Conservation (phyloP, 805 yeast species). For the Starmerella potacharoeniae region DNA sequence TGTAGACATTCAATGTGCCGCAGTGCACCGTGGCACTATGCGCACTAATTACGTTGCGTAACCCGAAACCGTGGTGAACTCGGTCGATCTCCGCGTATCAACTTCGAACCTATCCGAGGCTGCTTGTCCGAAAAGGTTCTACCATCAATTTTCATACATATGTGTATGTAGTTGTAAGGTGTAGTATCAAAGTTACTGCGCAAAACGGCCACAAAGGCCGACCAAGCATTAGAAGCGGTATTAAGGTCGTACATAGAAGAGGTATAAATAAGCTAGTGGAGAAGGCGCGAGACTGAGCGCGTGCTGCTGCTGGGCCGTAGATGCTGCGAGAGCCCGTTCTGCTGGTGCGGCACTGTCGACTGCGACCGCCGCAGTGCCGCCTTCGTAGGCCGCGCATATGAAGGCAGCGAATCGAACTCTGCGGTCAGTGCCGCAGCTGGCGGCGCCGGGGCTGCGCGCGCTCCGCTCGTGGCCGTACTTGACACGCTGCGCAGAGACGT, state of each 20-base stretch:
- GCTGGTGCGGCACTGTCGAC: conserved; percentile 7
- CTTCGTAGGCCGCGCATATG: conserved; percentile 22
- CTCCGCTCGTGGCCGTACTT: neutral
- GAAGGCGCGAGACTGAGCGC: neutral
- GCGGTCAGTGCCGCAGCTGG: neutral
- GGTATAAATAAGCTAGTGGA: neutral
- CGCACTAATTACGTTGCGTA: too few relatives aligned
- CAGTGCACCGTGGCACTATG: too few relatives aligned
- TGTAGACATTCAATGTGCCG: too few relatives aligned
- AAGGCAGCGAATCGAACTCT: conserved; percentile 9
- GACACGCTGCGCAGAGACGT: neutral
- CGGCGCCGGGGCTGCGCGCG: neutral
- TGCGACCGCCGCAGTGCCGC: conserved; percentile 18
- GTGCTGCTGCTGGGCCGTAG: neutral
- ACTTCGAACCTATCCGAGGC: too few relatives aligned
- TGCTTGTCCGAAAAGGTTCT: too few relatives aligned
- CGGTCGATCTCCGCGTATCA: too few relatives aligned
- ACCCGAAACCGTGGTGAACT: too few relatives aligned
- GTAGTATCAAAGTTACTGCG: too few relatives aligned
- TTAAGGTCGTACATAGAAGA: neutral
- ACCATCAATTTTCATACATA: too few relatives aligned
- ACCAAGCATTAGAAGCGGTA: too few relatives aligned
- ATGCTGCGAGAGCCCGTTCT: neutral
- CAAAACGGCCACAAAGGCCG: too few relatives aligned
- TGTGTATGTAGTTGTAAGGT: too few relatives aligned